Percentiles rank a stretch among this genome's conserved stretches.
These are phyloP conservation scores for Hypoxylon sp. DNA, from an alignment of 2,329 filamentous ascomycete species.

Conservation along the genomic window DNA sequence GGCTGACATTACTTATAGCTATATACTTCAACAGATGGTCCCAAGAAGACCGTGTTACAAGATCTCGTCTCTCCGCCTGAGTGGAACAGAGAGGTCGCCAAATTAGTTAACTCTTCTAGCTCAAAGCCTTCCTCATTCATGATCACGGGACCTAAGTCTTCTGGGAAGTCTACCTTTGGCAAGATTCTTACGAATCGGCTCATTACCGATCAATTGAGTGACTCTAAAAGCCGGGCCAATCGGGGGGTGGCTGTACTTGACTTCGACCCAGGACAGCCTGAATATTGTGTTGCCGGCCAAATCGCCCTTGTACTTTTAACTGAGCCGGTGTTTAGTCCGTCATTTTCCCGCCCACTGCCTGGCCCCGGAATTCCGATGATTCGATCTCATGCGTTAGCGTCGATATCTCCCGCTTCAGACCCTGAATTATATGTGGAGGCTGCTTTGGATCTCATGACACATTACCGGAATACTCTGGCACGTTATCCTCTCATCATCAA, in stretches of 20 bases:
- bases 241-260: slow-evolving; percentile 74
- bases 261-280: slow-evolving; percentile 83
- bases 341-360: slow-evolving; percentile 73
- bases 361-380: slow-evolving; percentile 60
- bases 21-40: slow-evolving; percentile 67
- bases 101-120: slow-evolving; percentile 58
- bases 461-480: slow-evolving; percentile 66
- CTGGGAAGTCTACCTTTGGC: slow-evolving; percentile 83
- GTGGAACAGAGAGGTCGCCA: slow-evolving; percentile 73
- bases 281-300: slow-evolving; percentile 79
- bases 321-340: slow-evolving; percentile 74
- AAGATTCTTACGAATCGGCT: slow-evolving; percentile 77
- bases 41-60: slow-evolving; percentile 66
- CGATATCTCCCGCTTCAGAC: slow-evolving; percentile 75
- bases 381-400: slow-evolving; percentile 76
- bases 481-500: slow-evolving; percentile 77
- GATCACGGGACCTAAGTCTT: slow-evolving; percentile 78
- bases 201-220: slow-evolving; percentile 63
- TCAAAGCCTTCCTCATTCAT: slow-evolving; percentile 63
- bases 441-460: slow-evolving; percentile 72
- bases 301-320: slow-evolving; percentile 76
- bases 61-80: slow-evolving; percentile 70
- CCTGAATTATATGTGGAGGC: slow-evolving; percentile 77
- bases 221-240: slow-evolving; percentile 46
- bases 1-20: slow-evolving; percentile 60